A percentile compares a stretch with the other conserved stretches of the same genome.
These are phyloP conservation scores for Entomortierella beljakovae DNA, from an alignment of 192 early-diverging fungal genomes.

Conservation along the genomic window DNA sequence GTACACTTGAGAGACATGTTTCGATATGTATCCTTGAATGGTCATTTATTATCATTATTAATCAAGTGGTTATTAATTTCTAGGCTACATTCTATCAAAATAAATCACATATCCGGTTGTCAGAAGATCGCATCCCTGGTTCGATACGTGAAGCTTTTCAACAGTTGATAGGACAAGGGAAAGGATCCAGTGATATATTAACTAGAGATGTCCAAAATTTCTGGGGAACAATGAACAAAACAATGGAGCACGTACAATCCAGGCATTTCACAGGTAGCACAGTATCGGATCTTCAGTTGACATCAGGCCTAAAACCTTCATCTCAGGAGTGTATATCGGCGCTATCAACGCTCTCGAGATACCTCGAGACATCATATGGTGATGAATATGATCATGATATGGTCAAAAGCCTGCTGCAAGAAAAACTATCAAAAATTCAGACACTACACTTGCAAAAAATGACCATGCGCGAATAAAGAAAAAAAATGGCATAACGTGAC, in stretches of 20 bases:
- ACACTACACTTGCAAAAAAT: background rate
- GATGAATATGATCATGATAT: background rate
- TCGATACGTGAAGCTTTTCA: background rate
- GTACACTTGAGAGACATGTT: background rate
- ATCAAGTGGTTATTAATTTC: too few relatives aligned
- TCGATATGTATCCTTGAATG: too few relatives aligned
- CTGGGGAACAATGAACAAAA: slow-evolving; percentile 2
- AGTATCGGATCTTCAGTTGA: slow-evolving; percentile 1
- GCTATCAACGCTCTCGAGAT: background rate
- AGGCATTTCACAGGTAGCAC: background rate
- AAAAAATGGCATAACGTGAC: background rate
- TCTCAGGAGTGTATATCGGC: slow-evolving; percentile 17
- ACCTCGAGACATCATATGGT: slow-evolving; percentile 1
- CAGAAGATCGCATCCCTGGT: slow-evolving; percentile 2
- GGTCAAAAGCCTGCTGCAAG: background rate
- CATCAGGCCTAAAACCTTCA: background rate
- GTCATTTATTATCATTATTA: too few relatives aligned
- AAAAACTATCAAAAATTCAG: background rate
- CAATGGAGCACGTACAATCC: background rate
- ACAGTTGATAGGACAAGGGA: background rate
- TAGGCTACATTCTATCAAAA: slow-evolving; percentile 1
- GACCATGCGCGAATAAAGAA: background rate
- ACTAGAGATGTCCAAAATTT: background rate
- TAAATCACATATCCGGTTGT: background rate
- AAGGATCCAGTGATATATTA: background rate